Base-by-base conservation (phyloP, 768 basidiomycete species). In the Lactarius quietus region DNA sequence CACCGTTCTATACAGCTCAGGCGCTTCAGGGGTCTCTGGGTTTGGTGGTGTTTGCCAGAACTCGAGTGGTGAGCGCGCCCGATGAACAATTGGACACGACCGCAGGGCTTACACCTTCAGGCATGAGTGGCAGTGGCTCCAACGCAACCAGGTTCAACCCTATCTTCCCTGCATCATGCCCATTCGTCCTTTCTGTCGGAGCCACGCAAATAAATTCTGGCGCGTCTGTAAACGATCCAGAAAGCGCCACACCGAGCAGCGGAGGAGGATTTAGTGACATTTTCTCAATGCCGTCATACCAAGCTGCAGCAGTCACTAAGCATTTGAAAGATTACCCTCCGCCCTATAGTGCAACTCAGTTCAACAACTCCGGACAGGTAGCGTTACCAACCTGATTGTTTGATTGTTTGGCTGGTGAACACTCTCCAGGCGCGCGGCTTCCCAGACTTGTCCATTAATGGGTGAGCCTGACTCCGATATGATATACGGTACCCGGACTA, bases 251-350 rank as follows among this genome's bases (percentile, higher is more conserved):
- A 69, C 74, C 69, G n/a, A n/a, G n/a, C 74, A 74, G 73, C 36
- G 77, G 79, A 17, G 79, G 79, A 14, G 79, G 79, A 3, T 80
- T 79, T 74, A 76, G 75, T 61, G 77, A 80, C 70, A 69, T 75
- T 63, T 80, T 80, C 72, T 23, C 75, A 6, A 71, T 74, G 63
- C 79, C 79, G n/a, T 17, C 29, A 3, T 80, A 76, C 69, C 79
- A 80, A 63, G 61, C 70, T 20, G 45, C 57, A 0, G 75, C 73
- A 1, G 76, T 78, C 33, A 54, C 55, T 29, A 45, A 39, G 14
- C 78, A 73, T 70, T 66, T 78, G 65, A 69, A 63, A 57, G 70
- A 74, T 26, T 68, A 74, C 65, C 72, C 76, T 39, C 78, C 79
- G 6, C 69, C 72, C 26, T 79, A 77, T 69, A 70, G 73, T 12